Base-by-base conservation (phyloP, 495 filamentous ascomycete species). In the Penicillium herquei region DNA sequence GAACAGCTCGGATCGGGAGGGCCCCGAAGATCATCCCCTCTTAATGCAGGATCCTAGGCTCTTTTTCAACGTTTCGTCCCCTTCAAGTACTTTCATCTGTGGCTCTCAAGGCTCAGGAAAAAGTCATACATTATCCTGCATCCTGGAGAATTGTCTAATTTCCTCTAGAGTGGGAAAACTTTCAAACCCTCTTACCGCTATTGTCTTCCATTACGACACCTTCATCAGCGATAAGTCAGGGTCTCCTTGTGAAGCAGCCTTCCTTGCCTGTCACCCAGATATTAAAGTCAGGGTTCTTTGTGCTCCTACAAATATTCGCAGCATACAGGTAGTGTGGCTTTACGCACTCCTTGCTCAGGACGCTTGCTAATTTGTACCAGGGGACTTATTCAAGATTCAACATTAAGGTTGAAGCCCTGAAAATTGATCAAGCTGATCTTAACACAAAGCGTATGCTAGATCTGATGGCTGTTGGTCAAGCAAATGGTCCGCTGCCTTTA, bases 71-170 rank as follows among this genome's bases (percentile, higher is more conserved):
- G 78, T 86, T 3, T 77, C 85, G 7, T 73, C 81, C 0, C 87
- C 89, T 1, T 88, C 81, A 7, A 87, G 84, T 35, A 78, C 79
- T 0, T 92, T 92, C 66, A 87, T 93, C 44, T 93, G 89, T 56
- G 89, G 89, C 6, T 81, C 80, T 44, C 88, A 92, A 64, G 89
- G 88, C 0, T 86, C 83, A 43, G 89, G 89, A 2, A 93, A 91
- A 72, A 87, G 83, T 41, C 86, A 91, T 60, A 89, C 86, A 0
- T 66, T 90, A 12, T 83, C 86, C 0, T 90, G 86, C 61, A 70
- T 93, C 21, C 73, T 91, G 6, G 87, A 91, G 63, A 85, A 84
- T 52, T 84, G 78, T 33, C 71, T 89, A 0, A 69, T 81, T 1
- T 43, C 52, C 3, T 66, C 75, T 71, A 71, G 17, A 64, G 74